phyloP scores from a whole-genome alignment of 2,329 filamentous ascomycete genomes.

The Phoma herbarum region DNA sequence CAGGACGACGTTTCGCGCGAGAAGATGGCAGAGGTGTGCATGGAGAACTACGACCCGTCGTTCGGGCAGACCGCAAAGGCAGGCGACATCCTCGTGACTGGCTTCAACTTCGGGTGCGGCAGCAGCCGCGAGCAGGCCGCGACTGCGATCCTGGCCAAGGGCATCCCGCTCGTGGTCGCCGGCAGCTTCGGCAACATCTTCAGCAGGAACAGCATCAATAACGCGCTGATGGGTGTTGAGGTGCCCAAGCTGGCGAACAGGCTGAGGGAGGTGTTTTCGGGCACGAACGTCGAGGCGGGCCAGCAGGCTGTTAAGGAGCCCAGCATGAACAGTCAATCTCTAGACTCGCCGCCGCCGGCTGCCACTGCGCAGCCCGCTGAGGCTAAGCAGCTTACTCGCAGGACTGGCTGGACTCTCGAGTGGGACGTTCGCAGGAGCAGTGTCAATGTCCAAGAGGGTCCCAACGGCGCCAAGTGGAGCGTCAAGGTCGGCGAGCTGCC shows the following conservation, averaged over 20 bases:
- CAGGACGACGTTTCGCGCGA: slow-evolving; percentile 80
- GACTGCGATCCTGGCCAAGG: slow-evolving; percentile 82
- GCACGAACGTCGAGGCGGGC: slow-evolving; percentile 30
- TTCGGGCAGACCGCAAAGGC: slow-evolving; percentile 71
- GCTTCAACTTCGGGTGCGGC: slow-evolving; percentile 90
- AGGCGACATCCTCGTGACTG: slow-evolving; percentile 83
- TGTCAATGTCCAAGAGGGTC: slow-evolving; percentile 75
- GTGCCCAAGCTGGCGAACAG: slow-evolving; percentile 72
- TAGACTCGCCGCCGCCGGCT: slow-evolving; percentile 59
- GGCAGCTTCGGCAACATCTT: slow-evolving; percentile 90
- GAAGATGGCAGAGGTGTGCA: slow-evolving; percentile 87
- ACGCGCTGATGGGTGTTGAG: slow-evolving; percentile 77
- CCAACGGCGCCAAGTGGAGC: slow-evolving; percentile 73
- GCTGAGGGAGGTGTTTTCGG: slow-evolving; percentile 68
- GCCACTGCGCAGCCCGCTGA: slow-evolving; percentile 50
- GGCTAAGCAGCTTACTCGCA: slow-evolving; percentile 69
- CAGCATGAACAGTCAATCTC: slow-evolving; percentile 58
- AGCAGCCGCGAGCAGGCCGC: slow-evolving; percentile 85
- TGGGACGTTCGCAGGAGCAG: slow-evolving; percentile 81
- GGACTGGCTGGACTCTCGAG: slow-evolving; percentile 82
- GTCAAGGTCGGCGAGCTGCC: slow-evolving; percentile 85
- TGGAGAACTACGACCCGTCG: slow-evolving; percentile 87
- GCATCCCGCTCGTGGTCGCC: slow-evolving; percentile 80
- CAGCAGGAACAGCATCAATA: slow-evolving; percentile 79
- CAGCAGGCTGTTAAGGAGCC: slow-evolving; percentile 61